Base-by-base conservation (phyloP, 768 basidiomycete species). In the Ramaria rubella region DNA sequence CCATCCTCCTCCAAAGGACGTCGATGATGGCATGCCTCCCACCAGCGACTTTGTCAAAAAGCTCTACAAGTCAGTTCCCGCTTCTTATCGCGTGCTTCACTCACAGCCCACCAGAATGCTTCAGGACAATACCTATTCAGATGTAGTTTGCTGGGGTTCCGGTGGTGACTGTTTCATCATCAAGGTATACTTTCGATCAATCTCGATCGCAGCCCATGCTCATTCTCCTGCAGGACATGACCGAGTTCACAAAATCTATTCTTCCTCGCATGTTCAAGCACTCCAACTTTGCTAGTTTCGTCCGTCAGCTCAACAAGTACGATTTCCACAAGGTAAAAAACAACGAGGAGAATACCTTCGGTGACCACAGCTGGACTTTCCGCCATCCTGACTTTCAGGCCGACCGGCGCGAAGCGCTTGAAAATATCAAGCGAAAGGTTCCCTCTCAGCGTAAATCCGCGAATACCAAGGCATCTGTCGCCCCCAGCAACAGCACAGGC, bases 1-100 rank as follows among this genome's bases (percentile, higher is more conserved):
- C 58, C 21, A 27, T 29, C 52, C 42, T 31, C 21, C 17, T 23
- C 55, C 67, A 57, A 73, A 73, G 30, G 77, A 78, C 34, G 49
- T 58, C 9, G 89, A 90, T 58, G 89, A 90, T 65, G 75, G 77
- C 56, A 86, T 90, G 87, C 86, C 90, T 1, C 81, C 86, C n/a
- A 88, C 93, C 30, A 86, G 83, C 63, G 92, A 94, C 71, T 95
- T 95, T 68, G 92, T 94, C 62, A 94, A 94, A 75, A 94, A 94
- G 68, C 73, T 95, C 8, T 94, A 87, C 86, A 90, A 87, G 92
- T 93, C 43, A 59, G 80, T 72, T 1, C 46, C 24, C 36, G 17
- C 33, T 19, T 45, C 33, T 24, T 23, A 26, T 19, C 46, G 48
- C 48, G 42, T 19, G 26, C 19, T 23, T 58, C 14, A 36, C n/a